Evolutionary conservation across 768 basidiomycete genomes (phyloP), one percentile per base, ranked within the genome.

Genomic region (Boletus reticuloceps): DNA sequence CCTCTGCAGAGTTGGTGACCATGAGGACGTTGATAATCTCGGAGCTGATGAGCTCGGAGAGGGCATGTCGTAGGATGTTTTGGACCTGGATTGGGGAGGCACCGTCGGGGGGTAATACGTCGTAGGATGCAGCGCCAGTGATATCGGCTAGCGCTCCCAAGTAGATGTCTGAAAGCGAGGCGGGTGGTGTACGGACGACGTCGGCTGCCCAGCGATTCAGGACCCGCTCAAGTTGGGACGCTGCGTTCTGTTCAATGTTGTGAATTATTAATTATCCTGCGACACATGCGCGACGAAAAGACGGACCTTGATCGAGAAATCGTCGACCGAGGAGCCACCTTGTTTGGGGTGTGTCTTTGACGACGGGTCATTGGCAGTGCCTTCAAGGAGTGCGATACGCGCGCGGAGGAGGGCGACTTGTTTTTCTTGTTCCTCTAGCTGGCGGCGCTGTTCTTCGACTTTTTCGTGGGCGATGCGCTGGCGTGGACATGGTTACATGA

Each of bases 1-100:
- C 86, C 50, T 94, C 92, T 43, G 78, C 79, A 9, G 89, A 91
- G 66, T 91, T 91, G 44, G 92, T 94, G 55, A 93, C 87, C 63
- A 93, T 84, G 52, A 94, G 79, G 61, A 88, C 88, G 67, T 94
- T 94, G 66, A 94, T 78, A 72, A 93, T 79, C 41, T 89, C 91
- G 59, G 89, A 82, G 19, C 85, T 84, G 66, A 80, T 74, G 16
- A 84, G 79, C 65, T 93, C 88, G 4, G 88, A 79, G 73, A 94
- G 81, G 4, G 86, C 86, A 66, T 94, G 92, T 39, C 92, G 80
- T 47, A 94, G 78, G 55, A 92, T 79, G 59, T 82, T 88, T 64
- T 93, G 90, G 34, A 87, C 82, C 54, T 90, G 82, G 76, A 92
- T 89, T 4, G 88, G 74, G 1, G 82, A 77, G 2, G 77, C 77